These are phyloP conservation scores for Berberis thunbergii DNA, from an alignment of 164 flowering plant species.

Conservation along the genomic window DNA sequence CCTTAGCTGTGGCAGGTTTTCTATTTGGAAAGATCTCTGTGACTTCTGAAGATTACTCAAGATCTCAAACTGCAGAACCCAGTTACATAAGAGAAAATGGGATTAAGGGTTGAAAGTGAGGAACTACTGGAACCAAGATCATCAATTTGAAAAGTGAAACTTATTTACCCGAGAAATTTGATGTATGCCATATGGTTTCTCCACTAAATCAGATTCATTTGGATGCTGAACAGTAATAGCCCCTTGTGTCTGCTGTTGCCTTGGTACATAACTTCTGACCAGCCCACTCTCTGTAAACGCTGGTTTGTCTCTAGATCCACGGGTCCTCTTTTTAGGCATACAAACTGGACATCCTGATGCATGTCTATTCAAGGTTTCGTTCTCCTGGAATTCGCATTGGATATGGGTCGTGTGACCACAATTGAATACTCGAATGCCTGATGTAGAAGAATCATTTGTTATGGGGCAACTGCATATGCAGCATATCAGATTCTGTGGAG, in stretches of 20 bases:
- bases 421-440: slow-evolving; percentile 55
- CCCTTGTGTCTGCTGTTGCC: slow-evolving; percentile 33
- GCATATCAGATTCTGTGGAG: slow-evolving; percentile 60
- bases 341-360: slow-evolving; percentile 79
- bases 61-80: slow-evolving; percentile 72
- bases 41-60: slow-evolving; percentile 59
- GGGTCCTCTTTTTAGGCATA: slow-evolving; percentile 62
- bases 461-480: slow-evolving; percentile 66
- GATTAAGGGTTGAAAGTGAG: not conserved
- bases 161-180: slow-evolving; percentile 66
- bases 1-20: slow-evolving; percentile 64
- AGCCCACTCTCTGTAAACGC: slow-evolving; percentile 39
- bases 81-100: slow-evolving; percentile 6
- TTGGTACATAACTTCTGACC: slow-evolving; percentile 34
- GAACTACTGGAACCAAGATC: not conserved
- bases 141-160: not conserved
- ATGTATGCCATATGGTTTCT: slow-evolving; percentile 46
- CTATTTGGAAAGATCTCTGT: slow-evolving; percentile 43
- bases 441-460: slow-evolving; percentile 34
- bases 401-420: slow-evolving; percentile 95
- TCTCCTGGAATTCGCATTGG: slow-evolving; percentile 61
- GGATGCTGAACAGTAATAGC: slow-evolving; percentile 19
- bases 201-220: slow-evolving; percentile 48
- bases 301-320: slow-evolving; percentile 41
- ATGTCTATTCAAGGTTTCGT: slow-evolving; percentile 26